Base-by-base conservation (phyloP, 441 rosid species). In the Adansonia rubrostipa region DNA sequence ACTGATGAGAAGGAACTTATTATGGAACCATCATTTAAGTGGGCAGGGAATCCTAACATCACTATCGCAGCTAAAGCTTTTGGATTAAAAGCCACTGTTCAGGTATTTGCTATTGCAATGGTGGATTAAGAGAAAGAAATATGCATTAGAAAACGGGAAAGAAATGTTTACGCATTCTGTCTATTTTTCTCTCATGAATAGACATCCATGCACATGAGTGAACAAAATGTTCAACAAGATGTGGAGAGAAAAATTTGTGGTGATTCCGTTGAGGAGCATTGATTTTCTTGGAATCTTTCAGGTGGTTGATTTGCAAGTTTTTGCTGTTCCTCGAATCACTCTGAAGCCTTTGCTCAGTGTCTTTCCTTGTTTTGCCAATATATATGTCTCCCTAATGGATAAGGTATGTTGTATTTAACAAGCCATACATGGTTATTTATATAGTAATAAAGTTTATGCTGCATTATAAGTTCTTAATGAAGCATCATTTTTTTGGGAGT, bases 1-100 rank as follows among this genome's bases (percentile, higher is more conserved):
- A 89, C 92, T 28, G 92, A 90, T 87, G 93, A 91, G 80, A 91
- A 91, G 84, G 96, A 90, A 78, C 13, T 91, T 78, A 88, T 90
- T 50, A 90, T 91, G 93, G 96, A 91, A 79, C 80, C 88, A 77
- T 75, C 88, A 15, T 14, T 91, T 76, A 91, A 90, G 75, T 91
- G 93, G 95, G 95, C 93, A 40, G 95, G 92, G 62, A 91, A 90
- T 72, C 95, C 95, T n/a, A 89, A 91, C 76, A 65, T 91, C 78
- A 48, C 73, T 66, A 69, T 91, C 80, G 93, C 82, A 58, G 91
- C 84, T 28, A 89, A 86, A 80, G 95, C 91, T 61, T 89, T 87
- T 62, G 93, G 95, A 69, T 79, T 91, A 71, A 87, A 84, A 86
- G 92, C 88, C 56, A 87, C 92, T 54, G 87, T 88, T 57, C 95